phyloP scores from a whole-genome alignment of 192 early-diverging fungal genomes.

The Coemansia sp. region DNA sequence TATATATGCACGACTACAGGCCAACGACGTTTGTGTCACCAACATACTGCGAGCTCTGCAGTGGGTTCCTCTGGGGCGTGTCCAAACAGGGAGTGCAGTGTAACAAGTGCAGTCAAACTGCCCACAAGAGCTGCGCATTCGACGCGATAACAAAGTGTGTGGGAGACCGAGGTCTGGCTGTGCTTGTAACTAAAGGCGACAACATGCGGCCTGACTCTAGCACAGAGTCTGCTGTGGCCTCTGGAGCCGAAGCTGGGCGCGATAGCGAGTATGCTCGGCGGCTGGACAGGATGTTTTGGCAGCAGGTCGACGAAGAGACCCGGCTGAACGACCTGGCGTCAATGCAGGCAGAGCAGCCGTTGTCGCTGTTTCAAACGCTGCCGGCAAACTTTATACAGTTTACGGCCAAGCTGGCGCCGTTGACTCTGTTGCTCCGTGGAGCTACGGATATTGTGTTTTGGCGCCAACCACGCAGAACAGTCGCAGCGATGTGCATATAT shows the following conservation, averaged over 20 bases:
- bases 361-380: slow-evolving; percentile 54
- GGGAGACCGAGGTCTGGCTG: slow-evolving; percentile 38
- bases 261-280: slow-evolving; percentile 19
- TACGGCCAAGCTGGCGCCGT: slow-evolving; percentile 48
- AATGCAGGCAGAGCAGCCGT: slow-evolving; percentile 45
- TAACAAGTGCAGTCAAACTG: slow-evolving; percentile 52
- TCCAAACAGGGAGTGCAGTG: slow-evolving; percentile 64
- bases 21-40: slow-evolving; percentile 55
- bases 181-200: slow-evolving; percentile 11
- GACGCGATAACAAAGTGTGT: slow-evolving; percentile 28
- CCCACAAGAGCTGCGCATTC: slow-evolving; percentile 58
- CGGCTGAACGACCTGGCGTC: slow-evolving; percentile 38
- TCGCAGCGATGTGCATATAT: slow-evolving; percentile 44
- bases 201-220: neutral
- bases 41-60: slow-evolving; percentile 66
- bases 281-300: slow-evolving; percentile 50
- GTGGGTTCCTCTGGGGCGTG: slow-evolving; percentile 67
- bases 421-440: slow-evolving; percentile 29
- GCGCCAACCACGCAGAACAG: slow-evolving; percentile 34
- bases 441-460: slow-evolving; percentile 41
- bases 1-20: slow-evolving; percentile 57
- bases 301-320: slow-evolving; percentile 47
- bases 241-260: neutral
- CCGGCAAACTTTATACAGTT: slow-evolving; percentile 57
- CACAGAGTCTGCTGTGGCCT: too few relatives aligned